phyloP scores from a whole-genome alignment of 495 filamentous ascomycete species.

The Penicillium soppii region DNA sequence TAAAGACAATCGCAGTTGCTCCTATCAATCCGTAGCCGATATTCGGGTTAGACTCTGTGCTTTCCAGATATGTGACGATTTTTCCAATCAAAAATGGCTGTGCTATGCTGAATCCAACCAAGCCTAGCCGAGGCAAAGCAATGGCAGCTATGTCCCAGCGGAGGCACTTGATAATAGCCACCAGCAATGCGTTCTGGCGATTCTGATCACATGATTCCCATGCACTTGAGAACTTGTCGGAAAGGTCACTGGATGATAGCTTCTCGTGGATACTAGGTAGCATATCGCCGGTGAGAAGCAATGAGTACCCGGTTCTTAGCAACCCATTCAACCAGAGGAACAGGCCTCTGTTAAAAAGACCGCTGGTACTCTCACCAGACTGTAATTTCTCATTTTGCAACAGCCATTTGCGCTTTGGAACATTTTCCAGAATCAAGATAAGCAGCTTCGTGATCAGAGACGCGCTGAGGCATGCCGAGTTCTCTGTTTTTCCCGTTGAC shows the following conservation, averaged over 20 bases:
- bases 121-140: conserved; percentile 46
- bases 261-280: conserved; percentile 36
- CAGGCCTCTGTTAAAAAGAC: conserved; percentile 42
- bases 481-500: background rate
- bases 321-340: conserved; percentile 54
- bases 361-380: conserved; percentile 50
- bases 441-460: conserved; percentile 39
- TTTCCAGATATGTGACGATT: conserved; percentile 33
- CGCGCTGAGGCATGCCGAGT: conserved; percentile 38
- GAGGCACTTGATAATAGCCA: conserved; percentile 28
- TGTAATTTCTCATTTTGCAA: conserved; percentile 22
- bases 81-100: conserved; percentile 59
- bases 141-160: conserved; percentile 37
- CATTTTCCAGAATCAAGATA: conserved; percentile 43
- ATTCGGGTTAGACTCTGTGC: conserved; percentile 32
- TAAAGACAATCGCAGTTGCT: conserved; percentile 53
- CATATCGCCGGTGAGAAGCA: conserved; percentile 34
- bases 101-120: conserved; percentile 54
- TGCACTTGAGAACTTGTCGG: background rate
- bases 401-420: conserved; percentile 39
- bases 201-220: conserved; percentile 24
- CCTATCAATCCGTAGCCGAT: conserved; percentile 58
- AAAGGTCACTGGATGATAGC: conserved; percentile 19
- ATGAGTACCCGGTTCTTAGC: conserved; percentile 39
- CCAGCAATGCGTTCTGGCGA: conserved; percentile 29